A percentile compares a stretch with the other conserved stretches of the same genome.
These are phyloP conservation scores for Scleroderma citrinum DNA, from an alignment of 768 basidiomycete species.

Conservation along the genomic window DNA sequence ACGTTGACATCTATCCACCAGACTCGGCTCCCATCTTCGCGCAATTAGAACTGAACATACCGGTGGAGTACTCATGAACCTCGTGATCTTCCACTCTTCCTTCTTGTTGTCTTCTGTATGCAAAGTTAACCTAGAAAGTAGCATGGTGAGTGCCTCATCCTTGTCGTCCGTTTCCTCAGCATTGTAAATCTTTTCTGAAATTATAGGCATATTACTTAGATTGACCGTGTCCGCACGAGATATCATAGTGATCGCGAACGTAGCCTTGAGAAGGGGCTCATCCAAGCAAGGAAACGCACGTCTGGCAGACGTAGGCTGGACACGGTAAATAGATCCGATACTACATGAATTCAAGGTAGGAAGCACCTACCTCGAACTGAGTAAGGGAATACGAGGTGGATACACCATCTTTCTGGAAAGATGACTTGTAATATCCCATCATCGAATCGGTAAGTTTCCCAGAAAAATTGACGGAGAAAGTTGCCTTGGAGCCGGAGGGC, in stretches of 20 bases:
- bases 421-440: constrained; percentile 79
- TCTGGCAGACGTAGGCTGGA: constrained; percentile 78
- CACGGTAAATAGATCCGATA: neutral
- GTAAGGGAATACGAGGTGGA: constrained; percentile 73
- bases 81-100: constrained; percentile 72
- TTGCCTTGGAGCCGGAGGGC: constrained; percentile 64
- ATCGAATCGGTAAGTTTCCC: constrained; percentile 63
- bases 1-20: constrained; percentile 62
- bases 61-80: constrained; percentile 74
- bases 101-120: constrained; percentile 26
- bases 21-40: neutral
- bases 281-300: constrained; percentile 89
- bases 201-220: constrained; percentile 82
- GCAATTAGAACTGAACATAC: constrained; percentile 24
- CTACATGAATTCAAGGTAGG: neutral
- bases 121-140: constrained; percentile 37
- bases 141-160: constrained; percentile 31
- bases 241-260: constrained; percentile 69
- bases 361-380: constrained; percentile 68
- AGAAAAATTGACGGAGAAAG: constrained; percentile 64
- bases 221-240: constrained; percentile 71
- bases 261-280: constrained; percentile 87
- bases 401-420: constrained; percentile 57
- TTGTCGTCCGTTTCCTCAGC: constrained; percentile 25
- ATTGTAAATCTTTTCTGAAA: constrained; percentile 49